Conservation (phyloP, 2,329 filamentous ascomycete species). For the Ceratocystis eucalypticola region DNA sequence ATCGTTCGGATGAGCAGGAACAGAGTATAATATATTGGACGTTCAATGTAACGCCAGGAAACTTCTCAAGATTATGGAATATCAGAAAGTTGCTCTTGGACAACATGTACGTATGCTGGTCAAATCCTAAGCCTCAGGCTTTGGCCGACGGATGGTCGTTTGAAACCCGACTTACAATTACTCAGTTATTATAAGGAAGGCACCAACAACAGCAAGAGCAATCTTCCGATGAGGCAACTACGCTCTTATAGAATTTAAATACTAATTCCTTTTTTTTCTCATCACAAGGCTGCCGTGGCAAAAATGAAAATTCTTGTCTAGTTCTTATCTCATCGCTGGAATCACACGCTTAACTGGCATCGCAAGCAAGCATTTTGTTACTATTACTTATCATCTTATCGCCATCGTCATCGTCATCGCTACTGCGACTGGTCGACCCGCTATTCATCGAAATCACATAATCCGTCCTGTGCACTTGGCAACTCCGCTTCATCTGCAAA, state of each 20-base stretch:
- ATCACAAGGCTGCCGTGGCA: neutral
- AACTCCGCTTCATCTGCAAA: neutral
- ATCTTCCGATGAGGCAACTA: neutral
- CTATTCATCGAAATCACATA: neutral
- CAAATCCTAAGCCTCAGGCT: neutral
- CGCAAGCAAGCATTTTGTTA: neutral
- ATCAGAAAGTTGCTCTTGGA: neutral
- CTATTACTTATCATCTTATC: neutral
- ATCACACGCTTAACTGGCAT: neutral
- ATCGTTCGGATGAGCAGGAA: neutral
- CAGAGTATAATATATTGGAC: neutral
- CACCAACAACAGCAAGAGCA: conserved; percentile 5
- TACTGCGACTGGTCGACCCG: neutral
- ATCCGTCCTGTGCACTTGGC: too few species aligned
- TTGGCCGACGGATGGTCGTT: neutral
- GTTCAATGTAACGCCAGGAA: neutral
- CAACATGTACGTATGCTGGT: neutral
- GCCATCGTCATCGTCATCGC: neutral
- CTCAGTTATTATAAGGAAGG: neutral
- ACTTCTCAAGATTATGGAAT: neutral
- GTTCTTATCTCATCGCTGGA: neutral
- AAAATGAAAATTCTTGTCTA: neutral
- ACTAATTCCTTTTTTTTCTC: neutral
- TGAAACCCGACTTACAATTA: neutral
- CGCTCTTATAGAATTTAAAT: neutral